Conservation (phyloP, 1,284 basidiomycete genomes). For the Leccinum angustisporum region DNA sequence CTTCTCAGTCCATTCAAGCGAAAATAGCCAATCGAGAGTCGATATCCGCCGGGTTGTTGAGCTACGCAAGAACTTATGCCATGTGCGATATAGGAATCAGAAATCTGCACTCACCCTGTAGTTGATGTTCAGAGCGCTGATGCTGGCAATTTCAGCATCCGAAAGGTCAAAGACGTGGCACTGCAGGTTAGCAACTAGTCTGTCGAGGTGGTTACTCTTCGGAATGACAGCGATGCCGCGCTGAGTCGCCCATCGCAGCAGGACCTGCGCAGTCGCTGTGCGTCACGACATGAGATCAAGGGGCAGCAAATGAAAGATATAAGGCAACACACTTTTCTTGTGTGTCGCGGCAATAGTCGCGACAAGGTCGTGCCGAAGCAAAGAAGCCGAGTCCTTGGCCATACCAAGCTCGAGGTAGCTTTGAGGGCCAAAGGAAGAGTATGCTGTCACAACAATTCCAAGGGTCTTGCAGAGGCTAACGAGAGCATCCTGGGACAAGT, state of each 20-base stretch:
- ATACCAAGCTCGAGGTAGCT: conserved; percentile 67
- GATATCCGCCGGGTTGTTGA: conserved; percentile 71
- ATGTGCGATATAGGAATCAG: background rate
- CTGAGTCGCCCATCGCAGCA: conserved; percentile 80
- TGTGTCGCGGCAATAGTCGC: conserved; percentile 49
- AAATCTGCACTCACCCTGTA: conserved; percentile 48
- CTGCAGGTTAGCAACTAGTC: conserved; percentile 62
- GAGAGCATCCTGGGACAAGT: conserved; percentile 67
- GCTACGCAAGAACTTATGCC: conserved; percentile 34
- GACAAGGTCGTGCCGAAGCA: conserved; percentile 56
- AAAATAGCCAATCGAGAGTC: conserved; percentile 66
- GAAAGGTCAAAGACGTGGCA: conserved; percentile 59
- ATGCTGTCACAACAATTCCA: conserved; percentile 72
- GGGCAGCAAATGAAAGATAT: background rate
- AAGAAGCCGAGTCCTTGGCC: conserved; percentile 46
- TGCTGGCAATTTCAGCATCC: conserved; percentile 56
- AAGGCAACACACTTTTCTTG: conserved; percentile 48
- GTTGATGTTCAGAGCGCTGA: conserved; percentile 64
- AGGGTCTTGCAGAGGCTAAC: conserved; percentile 58
- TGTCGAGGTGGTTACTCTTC: conserved; percentile 59
- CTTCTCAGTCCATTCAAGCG: conserved; percentile 43
- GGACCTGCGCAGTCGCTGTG: conserved; percentile 58
- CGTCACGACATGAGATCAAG: conserved; percentile 3
- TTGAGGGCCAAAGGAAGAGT: conserved; percentile 75
- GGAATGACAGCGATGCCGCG: conserved; percentile 78